Conservation (phyloP, 805 yeast species). For the Osmozyma mogii region DNA sequence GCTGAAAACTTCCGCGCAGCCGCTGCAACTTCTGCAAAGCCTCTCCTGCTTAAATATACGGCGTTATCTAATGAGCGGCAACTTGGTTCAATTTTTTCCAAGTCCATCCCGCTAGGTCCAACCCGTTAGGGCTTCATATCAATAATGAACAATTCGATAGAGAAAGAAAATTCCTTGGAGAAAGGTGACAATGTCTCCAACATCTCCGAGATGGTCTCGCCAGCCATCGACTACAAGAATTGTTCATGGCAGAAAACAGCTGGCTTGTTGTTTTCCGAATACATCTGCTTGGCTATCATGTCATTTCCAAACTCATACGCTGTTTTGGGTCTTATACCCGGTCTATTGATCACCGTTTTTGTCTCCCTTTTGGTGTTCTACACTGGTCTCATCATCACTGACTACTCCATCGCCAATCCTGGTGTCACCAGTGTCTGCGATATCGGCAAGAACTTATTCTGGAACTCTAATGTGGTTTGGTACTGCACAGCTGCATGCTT, state of each 20-base stretch:
- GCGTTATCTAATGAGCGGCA: too few relatives aligned
- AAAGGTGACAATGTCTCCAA: not conserved
- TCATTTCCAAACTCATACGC: slow-evolving; percentile 63
- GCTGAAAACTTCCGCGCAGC: too few relatives aligned
- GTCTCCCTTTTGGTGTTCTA: slow-evolving; percentile 45
- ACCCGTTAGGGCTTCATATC: too few relatives aligned
- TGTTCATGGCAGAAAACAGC: slow-evolving; percentile 56
- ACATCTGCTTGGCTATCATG: slow-evolving; percentile 55
- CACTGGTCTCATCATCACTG: slow-evolving; percentile 48
- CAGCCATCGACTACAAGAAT: slow-evolving; percentile 39
- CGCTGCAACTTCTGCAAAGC: too few relatives aligned
- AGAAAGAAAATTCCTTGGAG: too few relatives aligned
- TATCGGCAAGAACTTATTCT: slow-evolving; percentile 49
- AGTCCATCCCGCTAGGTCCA: too few relatives aligned
- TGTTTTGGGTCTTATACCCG: slow-evolving; percentile 51
- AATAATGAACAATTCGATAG: too few relatives aligned
- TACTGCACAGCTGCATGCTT: slow-evolving; percentile 50
- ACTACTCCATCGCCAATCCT: slow-evolving; percentile 48
- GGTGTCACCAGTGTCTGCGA: slow-evolving; percentile 47
- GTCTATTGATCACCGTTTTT: slow-evolving; percentile 44
- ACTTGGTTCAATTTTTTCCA: too few relatives aligned
- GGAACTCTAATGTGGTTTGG: slow-evolving; percentile 46
- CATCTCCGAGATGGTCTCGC: not conserved
- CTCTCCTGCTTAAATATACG: too few relatives aligned
- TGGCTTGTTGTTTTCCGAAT: slow-evolving; percentile 51